A percentile compares a stretch with the other conserved stretches of the same genome.
phyloP scores from a whole-genome alignment of 176 grass and related monocot species.

The Bonia amplexicaulis region DNA sequence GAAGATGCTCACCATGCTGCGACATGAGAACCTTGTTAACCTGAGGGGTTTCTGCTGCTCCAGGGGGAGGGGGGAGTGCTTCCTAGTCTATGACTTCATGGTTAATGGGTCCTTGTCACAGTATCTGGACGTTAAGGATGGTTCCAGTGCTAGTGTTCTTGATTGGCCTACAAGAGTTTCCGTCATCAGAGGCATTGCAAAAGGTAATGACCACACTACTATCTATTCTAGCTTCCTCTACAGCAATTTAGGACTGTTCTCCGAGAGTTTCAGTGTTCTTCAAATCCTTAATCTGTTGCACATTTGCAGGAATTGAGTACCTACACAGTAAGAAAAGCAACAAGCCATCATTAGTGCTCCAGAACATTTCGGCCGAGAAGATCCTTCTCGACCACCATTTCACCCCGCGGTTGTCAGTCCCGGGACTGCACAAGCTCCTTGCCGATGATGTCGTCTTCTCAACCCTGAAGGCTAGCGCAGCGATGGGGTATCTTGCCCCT shows the following conservation, averaged over 20 bases:
- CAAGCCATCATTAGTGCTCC: constrained; percentile 76
- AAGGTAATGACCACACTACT: constrained; percentile 35
- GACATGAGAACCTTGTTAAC: constrained; percentile 73
- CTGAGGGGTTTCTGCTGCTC: constrained; percentile 95
- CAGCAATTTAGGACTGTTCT: background rate
- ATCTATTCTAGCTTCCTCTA: background rate
- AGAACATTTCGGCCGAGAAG: constrained; percentile 87
- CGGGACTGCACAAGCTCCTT: constrained; percentile 83
- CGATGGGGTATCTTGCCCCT: constrained; percentile 83
- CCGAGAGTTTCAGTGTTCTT: background rate
- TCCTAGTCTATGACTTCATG: constrained; percentile 87
- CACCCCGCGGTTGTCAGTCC: constrained; percentile 41
- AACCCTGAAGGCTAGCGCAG: constrained; percentile 76
- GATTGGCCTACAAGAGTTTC: constrained; percentile 86
- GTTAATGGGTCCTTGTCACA: constrained; percentile 63
- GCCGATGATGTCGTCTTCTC: constrained; percentile 88
- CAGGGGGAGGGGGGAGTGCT: constrained; percentile 73
- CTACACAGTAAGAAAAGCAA: constrained; percentile 61
- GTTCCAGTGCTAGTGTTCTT: constrained; percentile 39
- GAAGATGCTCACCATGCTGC: constrained; percentile 69
- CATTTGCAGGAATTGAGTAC: constrained; percentile 72
- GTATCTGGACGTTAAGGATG: constrained; percentile 54
- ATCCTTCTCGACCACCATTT: constrained; percentile 81
- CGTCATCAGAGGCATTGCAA: constrained; percentile 79
- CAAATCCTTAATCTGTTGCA: background rate